phyloP scores from a whole-genome alignment of 2,329 filamentous ascomycete genomes.

The Didymella arachidicola region DNA sequence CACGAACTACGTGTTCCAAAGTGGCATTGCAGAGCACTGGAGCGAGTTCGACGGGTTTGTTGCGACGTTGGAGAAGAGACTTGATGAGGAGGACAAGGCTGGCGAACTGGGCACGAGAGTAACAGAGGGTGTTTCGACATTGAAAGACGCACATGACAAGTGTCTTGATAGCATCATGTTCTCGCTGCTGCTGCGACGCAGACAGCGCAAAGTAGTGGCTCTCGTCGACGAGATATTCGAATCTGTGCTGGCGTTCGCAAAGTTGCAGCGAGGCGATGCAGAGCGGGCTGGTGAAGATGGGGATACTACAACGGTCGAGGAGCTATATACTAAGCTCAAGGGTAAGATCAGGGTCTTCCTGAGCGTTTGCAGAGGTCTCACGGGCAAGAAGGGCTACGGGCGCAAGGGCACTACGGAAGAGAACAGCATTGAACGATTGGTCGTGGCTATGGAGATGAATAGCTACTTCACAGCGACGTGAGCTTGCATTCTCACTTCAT shows the following conservation, averaged over 20 bases:
- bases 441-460: slow-evolving; percentile 75
- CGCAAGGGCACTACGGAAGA: slow-evolving; percentile 51
- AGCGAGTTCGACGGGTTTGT: slow-evolving; percentile 71
- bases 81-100: slow-evolving; percentile 56
- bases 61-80: slow-evolving; percentile 65
- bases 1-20: slow-evolving; percentile 80
- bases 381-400: slow-evolving; percentile 64
- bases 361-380: slow-evolving; percentile 72
- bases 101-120: slow-evolving; percentile 57
- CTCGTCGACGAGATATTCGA: slow-evolving; percentile 80
- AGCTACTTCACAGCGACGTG: slow-evolving; percentile 62
- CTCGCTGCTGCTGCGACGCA: slow-evolving; percentile 74
- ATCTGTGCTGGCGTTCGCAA: slow-evolving; percentile 71
- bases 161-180: slow-evolving; percentile 79
- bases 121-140: slow-evolving; percentile 68
- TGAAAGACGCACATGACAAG: slow-evolving; percentile 74
- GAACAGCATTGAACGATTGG: slow-evolving; percentile 72
- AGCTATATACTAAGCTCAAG: slow-evolving; percentile 70
- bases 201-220: slow-evolving; percentile 75
- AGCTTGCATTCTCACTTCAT: background rate
- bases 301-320: slow-evolving; percentile 38
- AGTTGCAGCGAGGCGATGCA: slow-evolving; percentile 31
- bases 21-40: slow-evolving; percentile 79
- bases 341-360: slow-evolving; percentile 79
- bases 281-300: background rate